These are phyloP conservation scores for Turritis glabra DNA, from an alignment of 345 rosid genomes.

Conservation along the genomic window DNA sequence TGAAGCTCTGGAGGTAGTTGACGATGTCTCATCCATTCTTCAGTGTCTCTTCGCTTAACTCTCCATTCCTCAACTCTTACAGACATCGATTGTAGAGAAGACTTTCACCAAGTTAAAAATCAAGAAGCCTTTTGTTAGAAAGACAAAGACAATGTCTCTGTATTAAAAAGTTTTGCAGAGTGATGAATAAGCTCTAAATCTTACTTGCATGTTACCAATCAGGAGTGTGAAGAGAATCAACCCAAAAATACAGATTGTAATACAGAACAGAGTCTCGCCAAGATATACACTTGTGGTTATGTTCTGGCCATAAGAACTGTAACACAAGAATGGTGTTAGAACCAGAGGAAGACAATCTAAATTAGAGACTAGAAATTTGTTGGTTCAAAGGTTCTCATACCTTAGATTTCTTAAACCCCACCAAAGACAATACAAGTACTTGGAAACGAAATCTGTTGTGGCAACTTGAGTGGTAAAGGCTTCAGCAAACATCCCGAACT, in stretches of 20 bases:
- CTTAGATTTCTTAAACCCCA: slow-evolving; percentile 89
- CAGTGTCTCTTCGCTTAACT: slow-evolving; percentile 81
- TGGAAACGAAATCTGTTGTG: slow-evolving; percentile 47
- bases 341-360: neutral
- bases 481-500: slow-evolving; percentile 81
- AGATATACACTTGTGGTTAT: slow-evolving; percentile 67
- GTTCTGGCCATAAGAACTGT: slow-evolving; percentile 84
- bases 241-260: slow-evolving; percentile 66
- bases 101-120: slow-evolving; percentile 48
- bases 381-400: slow-evolving; percentile 37
- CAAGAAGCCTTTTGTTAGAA: slow-evolving; percentile 46
- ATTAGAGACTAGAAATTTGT: neutral
- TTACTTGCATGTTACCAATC: slow-evolving; percentile 97
- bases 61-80: slow-evolving; percentile 92
- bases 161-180: neutral
- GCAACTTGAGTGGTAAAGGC: slow-evolving; percentile 69
- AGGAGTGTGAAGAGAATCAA: slow-evolving; percentile 71
- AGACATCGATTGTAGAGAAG: slow-evolving; percentile 80
- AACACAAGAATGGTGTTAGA: neutral
- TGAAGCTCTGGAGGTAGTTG: slow-evolving; percentile 77
- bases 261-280: slow-evolving; percentile 77
- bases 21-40: slow-evolving; percentile 98
- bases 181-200: neutral
- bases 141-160: neutral
- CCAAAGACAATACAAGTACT: slow-evolving; percentile 84